Evolutionary conservation across 1,284 basidiomycete species (phyloP).

Genomic region (Sanghuangporus weigelae): DNA sequence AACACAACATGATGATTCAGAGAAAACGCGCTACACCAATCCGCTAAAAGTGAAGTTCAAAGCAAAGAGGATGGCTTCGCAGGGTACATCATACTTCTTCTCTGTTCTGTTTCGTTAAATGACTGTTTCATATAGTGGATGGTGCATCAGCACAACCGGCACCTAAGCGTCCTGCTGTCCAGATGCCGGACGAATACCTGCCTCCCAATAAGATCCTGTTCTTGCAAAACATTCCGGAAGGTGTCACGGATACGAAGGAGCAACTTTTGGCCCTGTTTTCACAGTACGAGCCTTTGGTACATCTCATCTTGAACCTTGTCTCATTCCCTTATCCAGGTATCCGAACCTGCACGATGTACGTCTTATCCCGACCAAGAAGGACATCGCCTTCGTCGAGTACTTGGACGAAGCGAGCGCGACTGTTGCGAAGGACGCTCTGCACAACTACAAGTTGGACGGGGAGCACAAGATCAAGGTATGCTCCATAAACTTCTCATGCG

Average conservation of each 20-base stretch:
- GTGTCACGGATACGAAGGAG: slow-evolving; percentile 84
- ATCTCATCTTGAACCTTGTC: slow-evolving; percentile 7
- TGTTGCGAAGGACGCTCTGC: slow-evolving; percentile 88
- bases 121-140: slow-evolving; percentile 45
- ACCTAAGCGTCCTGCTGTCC: slow-evolving; percentile 75
- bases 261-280: slow-evolving; percentile 85
- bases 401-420: slow-evolving; percentile 86
- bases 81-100: slow-evolving; percentile 43
- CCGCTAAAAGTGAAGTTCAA: slow-evolving; percentile 81
- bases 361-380: slow-evolving; percentile 92
- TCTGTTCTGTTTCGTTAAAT: slow-evolving; percentile 5
- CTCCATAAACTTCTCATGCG: not conserved
- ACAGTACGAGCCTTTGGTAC: slow-evolving; percentile 48
- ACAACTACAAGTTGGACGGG: slow-evolving; percentile 94
- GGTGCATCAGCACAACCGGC: slow-evolving; percentile 59
- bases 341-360: slow-evolving; percentile 92
- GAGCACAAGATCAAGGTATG: slow-evolving; percentile 95
- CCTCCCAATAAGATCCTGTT: slow-evolving; percentile 99
- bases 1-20: slow-evolving; percentile 34
- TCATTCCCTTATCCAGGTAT: slow-evolving; percentile 49
- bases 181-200: slow-evolving; percentile 99
- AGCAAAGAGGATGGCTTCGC: slow-evolving; percentile 72
- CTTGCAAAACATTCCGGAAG: slow-evolving; percentile 93
- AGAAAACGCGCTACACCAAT: slow-evolving; percentile 77
- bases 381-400: slow-evolving; percentile 96